Percentiles rank a stretch among this genome's conserved stretches.
Conservation (phyloP, 202 grass and related monocot species). For the Panicum virgatum region DNA sequence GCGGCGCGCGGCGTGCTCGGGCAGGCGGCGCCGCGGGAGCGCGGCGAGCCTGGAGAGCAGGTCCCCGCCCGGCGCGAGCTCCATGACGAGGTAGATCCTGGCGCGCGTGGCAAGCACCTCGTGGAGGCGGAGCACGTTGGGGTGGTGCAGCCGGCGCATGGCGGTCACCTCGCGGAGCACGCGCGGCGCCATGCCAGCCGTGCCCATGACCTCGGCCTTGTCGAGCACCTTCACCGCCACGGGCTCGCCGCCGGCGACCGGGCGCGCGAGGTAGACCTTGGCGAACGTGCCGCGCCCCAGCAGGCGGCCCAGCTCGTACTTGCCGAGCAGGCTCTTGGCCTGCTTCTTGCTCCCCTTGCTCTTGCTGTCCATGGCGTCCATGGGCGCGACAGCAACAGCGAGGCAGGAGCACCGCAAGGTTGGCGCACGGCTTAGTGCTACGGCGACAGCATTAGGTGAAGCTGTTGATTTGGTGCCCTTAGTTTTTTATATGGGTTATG, state of each 20-base stretch:
- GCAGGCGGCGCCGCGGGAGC: constrained; percentile 40
- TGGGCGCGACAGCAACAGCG: constrained; percentile 13
- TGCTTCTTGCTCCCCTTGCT: constrained; percentile 14
- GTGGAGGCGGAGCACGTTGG: constrained; percentile 66
- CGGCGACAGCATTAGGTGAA: constrained; percentile 20
- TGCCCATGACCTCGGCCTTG: constrained; percentile 50
- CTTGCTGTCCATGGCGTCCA: constrained; percentile 14
- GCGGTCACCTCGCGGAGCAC: constrained; percentile 59
- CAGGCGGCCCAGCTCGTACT: constrained; percentile 67
- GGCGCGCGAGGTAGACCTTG: constrained; percentile 76
- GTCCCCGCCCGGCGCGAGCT: constrained; percentile 65
- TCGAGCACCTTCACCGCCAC: constrained; percentile 85
- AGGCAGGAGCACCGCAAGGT: constrained; percentile 26
- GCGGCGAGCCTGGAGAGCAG: constrained; percentile 50
- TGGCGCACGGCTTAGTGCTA: neutral
- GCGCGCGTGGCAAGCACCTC: constrained; percentile 76
- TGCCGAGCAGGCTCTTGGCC: constrained; percentile 53
- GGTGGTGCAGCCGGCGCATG: constrained; percentile 81
- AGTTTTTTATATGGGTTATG: constrained; percentile 39
- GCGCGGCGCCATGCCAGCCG: constrained; percentile 42
- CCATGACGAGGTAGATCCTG: constrained; percentile 73
- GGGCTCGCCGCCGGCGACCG: constrained; percentile 44
- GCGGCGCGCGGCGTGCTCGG: constrained; percentile 48
- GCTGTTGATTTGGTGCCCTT: neutral
- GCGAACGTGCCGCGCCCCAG: constrained; percentile 86